Percentiles rank a stretch among this genome's conserved stretches.
Evolutionary conservation across 148 eudicot genomes (phyloP).

Genomic region (Rhododendron vialii): DNA sequence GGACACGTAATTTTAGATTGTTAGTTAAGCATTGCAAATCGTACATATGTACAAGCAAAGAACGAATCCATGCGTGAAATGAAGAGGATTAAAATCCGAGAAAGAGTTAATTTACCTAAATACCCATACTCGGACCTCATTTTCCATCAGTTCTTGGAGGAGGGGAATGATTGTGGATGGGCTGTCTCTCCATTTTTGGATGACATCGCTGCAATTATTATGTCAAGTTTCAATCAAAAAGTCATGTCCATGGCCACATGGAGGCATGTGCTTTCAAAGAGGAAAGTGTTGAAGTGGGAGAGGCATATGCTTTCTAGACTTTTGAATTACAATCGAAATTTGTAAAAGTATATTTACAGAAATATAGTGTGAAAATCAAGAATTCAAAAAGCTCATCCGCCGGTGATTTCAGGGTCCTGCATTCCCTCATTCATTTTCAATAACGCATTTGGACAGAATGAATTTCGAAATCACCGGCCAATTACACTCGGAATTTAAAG

Average conservation of each 20-base stretch:
- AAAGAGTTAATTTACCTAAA: constrained; percentile 43
- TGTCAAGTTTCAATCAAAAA: neutral
- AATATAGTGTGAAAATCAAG: no score
- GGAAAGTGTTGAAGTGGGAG: neutral
- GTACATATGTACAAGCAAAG: no score
- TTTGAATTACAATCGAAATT: no score
- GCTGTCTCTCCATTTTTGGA: constrained; percentile 51
- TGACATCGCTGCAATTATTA: constrained; percentile 23
- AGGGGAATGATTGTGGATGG: constrained; percentile 55
- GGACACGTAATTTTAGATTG: neutral
- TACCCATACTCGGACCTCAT: constrained; percentile 68
- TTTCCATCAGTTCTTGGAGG: constrained; percentile 49
- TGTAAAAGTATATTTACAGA: no score
- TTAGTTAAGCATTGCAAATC: neutral
- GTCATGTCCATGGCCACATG: neutral
- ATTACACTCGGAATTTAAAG: no score
- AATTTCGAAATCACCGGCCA: no score
- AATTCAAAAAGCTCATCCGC: no score
- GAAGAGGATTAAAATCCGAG: neutral
- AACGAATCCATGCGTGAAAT: neutral
- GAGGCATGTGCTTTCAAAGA: neutral
- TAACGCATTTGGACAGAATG: no score
- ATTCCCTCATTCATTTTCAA: no score
- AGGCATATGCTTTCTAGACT: neutral
- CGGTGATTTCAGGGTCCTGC: no score